phyloP scores from a whole-genome alignment of 352 stramenopile genomes.

The Globisporangium spiculum region DNA sequence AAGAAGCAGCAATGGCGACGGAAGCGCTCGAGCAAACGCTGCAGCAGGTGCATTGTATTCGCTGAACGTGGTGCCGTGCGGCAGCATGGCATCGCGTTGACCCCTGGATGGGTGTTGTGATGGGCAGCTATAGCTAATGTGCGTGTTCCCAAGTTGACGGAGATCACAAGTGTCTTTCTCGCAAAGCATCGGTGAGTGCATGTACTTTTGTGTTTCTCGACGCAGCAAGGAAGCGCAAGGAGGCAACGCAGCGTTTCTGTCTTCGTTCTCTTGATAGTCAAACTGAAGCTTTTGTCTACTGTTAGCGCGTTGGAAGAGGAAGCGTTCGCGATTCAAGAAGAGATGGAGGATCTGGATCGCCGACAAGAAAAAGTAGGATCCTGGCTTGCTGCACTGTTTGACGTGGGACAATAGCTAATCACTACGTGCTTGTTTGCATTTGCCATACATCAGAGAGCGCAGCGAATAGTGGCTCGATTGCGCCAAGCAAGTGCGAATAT shows the following conservation, averaged over 20 bases:
- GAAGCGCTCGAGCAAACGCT: constrained; percentile 29
- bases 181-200: constrained; percentile 16
- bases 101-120: background rate
- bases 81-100: background rate
- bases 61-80: background rate
- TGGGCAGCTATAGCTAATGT: background rate
- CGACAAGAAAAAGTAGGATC: constrained; percentile 45
- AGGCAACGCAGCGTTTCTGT: background rate
- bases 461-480: constrained; percentile 35
- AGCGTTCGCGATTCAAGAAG: constrained; percentile 47
- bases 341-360: constrained; percentile 53
- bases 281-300: background rate
- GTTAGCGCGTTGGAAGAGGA: constrained; percentile 55
- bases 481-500: constrained; percentile 60
- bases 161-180: constrained; percentile 16
- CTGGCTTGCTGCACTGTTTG: background rate
- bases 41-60: constrained; percentile 13
- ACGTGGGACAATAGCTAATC: background rate
- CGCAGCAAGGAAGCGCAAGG: background rate
- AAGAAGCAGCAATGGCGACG: constrained; percentile 13
- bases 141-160: constrained; percentile 10
- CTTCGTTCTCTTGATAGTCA: background rate
- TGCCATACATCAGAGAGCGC: constrained; percentile 25
- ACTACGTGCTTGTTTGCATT: background rate
- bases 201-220: background rate